These are phyloP conservation scores for Penicillium sumatraense DNA, from an alignment of 2,329 filamentous ascomycete genomes.

Conservation along the genomic window DNA sequence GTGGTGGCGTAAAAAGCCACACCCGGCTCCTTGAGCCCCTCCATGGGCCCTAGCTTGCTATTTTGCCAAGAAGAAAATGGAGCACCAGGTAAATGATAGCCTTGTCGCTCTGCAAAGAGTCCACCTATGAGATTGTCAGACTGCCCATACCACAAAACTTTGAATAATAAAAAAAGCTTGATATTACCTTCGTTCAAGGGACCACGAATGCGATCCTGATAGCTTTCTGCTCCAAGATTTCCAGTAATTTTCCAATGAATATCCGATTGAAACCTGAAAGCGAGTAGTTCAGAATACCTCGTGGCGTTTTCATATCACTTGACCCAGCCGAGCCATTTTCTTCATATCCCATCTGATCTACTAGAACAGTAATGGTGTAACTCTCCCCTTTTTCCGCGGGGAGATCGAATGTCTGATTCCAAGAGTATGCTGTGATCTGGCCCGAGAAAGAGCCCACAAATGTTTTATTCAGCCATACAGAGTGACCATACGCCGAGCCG, in stretches of 20 bases:
- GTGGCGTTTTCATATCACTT: neutral
- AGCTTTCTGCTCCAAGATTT: neutral
- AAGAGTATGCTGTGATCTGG: neutral
- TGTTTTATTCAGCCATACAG: neutral
- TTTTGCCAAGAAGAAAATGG: neutral
- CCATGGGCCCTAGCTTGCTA: neutral
- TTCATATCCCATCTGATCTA: neutral
- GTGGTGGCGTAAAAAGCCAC: neutral
- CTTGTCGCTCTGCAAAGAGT: neutral
- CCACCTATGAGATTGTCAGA: neutral
- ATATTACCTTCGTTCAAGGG: neutral
- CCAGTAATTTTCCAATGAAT: neutral
- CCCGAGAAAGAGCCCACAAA: neutral
- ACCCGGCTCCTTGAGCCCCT: neutral
- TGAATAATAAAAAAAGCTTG: neutral
- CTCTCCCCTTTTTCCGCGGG: neutral
- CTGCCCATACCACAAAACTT: neutral
- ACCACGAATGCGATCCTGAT: neutral
- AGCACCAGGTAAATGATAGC: neutral
- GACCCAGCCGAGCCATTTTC: neutral
- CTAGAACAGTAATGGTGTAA: neutral
- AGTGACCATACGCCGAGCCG: neutral
- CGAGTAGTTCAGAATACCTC: neutral
- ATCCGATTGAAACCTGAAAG: neutral
- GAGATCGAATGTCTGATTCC: neutral